These are phyloP conservation scores for Phycomyces nitens DNA, from an alignment of 192 early-diverging fungal species.

Conservation along the genomic window DNA sequence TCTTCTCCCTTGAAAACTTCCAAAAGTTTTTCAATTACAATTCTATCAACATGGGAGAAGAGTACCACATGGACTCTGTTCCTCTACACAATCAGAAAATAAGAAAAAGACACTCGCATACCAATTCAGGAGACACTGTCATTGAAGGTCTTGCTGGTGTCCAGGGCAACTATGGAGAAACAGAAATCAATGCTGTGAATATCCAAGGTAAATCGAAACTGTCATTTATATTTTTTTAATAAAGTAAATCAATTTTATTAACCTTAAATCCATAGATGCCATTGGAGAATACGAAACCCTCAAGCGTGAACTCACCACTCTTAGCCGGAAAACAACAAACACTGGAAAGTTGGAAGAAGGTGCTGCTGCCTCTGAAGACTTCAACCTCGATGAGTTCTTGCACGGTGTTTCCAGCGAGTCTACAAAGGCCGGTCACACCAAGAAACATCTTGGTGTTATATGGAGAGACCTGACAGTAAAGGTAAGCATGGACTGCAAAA, in stretches of 20 bases:
- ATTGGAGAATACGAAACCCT: constrained; percentile 25
- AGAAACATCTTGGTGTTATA: constrained; percentile 28
- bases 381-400: constrained; percentile 29
- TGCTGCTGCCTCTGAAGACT: constrained; percentile 12
- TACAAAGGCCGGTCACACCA: constrained; percentile 11
- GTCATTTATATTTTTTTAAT: too few relatives aligned
- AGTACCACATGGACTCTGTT: too few relatives aligned
- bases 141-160: too few relatives aligned
- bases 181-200: too few relatives aligned
- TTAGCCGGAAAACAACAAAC: constrained; percentile 24
- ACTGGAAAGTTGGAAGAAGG: constrained; percentile 28
- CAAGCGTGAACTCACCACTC: constrained; percentile 24
- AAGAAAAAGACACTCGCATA: too few relatives aligned
- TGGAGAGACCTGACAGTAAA: constrained; percentile 35
- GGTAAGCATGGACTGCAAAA: neutral
- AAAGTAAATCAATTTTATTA: constrained; percentile 4
- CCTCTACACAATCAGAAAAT: too few relatives aligned
- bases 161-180: too few relatives aligned
- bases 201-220: neutral
- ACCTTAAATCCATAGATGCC: constrained; percentile 17
- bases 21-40: too few relatives aligned
- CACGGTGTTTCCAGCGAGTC: constrained; percentile 4
- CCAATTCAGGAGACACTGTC: too few relatives aligned
- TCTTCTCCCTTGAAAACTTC: too few relatives aligned
- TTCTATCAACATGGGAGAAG: too few relatives aligned